These are phyloP conservation scores for Geotrichum klebahnii DNA, from an alignment of 1,139 yeast species.

Conservation along the genomic window DNA sequence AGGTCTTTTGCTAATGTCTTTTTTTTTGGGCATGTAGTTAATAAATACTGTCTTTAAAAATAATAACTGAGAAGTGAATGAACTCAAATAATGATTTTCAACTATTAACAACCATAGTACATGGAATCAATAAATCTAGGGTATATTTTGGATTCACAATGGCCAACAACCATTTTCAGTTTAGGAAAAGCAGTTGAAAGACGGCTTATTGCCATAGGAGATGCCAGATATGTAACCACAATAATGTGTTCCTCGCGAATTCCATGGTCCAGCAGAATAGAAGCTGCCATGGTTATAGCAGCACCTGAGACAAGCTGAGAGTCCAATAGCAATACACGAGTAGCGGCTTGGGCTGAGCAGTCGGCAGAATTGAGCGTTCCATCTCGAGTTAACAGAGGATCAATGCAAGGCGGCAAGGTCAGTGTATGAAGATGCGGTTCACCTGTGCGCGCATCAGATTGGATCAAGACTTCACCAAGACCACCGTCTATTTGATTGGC, in stretches of 20 bases:
- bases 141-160: constrained; percentile 45
- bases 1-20: too few species aligned
- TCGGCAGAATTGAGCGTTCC: constrained; percentile 24
- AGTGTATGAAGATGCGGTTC: constrained; percentile 88
- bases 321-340: constrained; percentile 67
- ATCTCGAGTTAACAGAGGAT: constrained; percentile 26
- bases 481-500: constrained; percentile 27
- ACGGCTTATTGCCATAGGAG: constrained; percentile 76
- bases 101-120: constrained; percentile 65
- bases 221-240: constrained; percentile 68
- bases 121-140: constrained; percentile 69
- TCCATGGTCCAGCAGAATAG: constrained; percentile 78
- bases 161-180: constrained; percentile 67
- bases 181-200: constrained; percentile 68
- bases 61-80: neutral
- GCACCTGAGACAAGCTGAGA: constrained; percentile 91
- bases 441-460: constrained; percentile 82
- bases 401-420: constrained; percentile 48
- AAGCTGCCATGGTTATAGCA: constrained; percentile 90
- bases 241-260: constrained; percentile 61
- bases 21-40: too few species aligned
- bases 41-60: neutral
- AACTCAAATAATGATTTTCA: neutral
- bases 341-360: constrained; percentile 26
- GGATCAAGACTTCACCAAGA: constrained; percentile 79